Evolutionary conservation across 164 flowering plant species (phyloP).

Genomic region (Nymphaea colorata): DNA sequence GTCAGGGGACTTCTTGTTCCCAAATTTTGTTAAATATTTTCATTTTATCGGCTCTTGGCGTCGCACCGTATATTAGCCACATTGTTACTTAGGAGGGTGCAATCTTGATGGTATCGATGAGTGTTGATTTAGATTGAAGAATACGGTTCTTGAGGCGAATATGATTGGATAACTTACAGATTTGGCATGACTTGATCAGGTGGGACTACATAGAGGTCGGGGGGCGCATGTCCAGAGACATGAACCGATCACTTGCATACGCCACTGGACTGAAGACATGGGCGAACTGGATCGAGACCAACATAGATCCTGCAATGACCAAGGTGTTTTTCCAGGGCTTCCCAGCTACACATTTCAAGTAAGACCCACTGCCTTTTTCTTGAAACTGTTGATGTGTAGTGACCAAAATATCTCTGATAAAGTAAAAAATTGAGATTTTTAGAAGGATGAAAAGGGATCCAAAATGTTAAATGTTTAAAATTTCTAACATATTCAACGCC

Average conservation of each 20-base stretch:
- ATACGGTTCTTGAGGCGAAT: neutral
- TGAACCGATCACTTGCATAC: slow-evolving; percentile 69
- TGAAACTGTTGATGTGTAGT: no score
- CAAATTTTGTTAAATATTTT: neutral
- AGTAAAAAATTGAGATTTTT: no score
- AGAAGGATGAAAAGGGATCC: no score
- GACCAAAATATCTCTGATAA: no score
- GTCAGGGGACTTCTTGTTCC: neutral
- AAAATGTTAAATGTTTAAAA: no score
- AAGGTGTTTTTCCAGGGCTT: slow-evolving; percentile 85
- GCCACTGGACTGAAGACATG: slow-evolving; percentile 64
- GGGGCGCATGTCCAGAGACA: slow-evolving; percentile 28
- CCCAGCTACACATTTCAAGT: slow-evolving; percentile 78
- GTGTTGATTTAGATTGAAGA: neutral
- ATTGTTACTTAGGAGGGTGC: neutral
- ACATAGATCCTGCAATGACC: slow-evolving; percentile 46
- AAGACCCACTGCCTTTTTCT: neutral
- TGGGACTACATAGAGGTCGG: slow-evolving; percentile 70
- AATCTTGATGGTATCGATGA: neutral
- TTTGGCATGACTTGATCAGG: slow-evolving; percentile 21
- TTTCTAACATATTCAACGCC: no score
- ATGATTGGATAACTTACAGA: neutral
- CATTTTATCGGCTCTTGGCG: no score
- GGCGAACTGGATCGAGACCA: slow-evolving; percentile 66
- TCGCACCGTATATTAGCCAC: neutral